Percentiles rank a stretch among this genome's conserved stretches.
Conservation (phyloP, 495 filamentous ascomycete genomes). For the Glonium stellatum region DNA sequence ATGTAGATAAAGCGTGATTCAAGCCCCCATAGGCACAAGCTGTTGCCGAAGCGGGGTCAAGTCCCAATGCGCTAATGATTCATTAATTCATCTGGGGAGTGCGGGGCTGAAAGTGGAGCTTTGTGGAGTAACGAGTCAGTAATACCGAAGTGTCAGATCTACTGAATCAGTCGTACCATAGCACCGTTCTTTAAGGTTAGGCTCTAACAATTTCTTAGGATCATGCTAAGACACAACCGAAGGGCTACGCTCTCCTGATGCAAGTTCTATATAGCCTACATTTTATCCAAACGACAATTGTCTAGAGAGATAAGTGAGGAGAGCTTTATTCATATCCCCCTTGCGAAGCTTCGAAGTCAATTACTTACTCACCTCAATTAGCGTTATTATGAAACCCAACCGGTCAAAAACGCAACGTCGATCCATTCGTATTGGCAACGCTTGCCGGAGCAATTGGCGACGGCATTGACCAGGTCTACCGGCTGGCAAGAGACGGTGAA, state of each 20-base stretch:
- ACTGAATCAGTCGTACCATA: background rate
- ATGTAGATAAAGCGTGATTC: background rate
- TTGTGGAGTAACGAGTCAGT: background rate
- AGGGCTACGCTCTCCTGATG: too few relatives aligned
- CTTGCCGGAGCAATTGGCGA: slow-evolving; percentile 14
- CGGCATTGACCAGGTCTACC: slow-evolving; percentile 17
- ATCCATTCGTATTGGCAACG: slow-evolving; percentile 18
- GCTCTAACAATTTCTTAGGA: too few relatives aligned
- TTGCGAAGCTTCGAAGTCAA: too few relatives aligned
- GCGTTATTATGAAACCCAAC: background rate
- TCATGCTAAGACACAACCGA: too few relatives aligned
- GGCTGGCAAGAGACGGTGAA: slow-evolving; percentile 11
- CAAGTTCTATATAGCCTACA: too few relatives aligned
- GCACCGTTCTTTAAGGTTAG: too few relatives aligned
- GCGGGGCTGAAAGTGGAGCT: background rate
- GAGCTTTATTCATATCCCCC: too few relatives aligned
- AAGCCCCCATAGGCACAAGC: background rate
- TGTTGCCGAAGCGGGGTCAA: background rate
- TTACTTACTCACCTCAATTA: background rate
- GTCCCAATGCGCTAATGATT: background rate
- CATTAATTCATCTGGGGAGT: background rate
- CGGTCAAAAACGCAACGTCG: background rate
- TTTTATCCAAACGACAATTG: too few relatives aligned
- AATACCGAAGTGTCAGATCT: background rate
- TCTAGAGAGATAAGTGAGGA: too few relatives aligned